Evolutionary conservation across 129 eudicot genomes (phyloP), one percentile per base, ranked within the genome.

Genomic region (Artemisia tridentata): DNA sequence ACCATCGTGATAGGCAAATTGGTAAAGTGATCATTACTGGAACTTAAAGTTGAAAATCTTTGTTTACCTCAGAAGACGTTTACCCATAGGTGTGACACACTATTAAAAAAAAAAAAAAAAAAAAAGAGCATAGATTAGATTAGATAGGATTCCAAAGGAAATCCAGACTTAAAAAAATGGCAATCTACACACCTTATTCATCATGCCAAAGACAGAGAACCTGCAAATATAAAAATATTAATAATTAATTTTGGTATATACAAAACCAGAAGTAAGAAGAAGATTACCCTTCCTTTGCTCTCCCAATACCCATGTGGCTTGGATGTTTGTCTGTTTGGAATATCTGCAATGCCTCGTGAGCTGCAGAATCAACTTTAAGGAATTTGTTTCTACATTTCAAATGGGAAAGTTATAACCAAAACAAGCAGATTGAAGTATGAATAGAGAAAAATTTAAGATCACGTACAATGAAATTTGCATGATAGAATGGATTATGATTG

Each of bases 201-300:
- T 85, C 99, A 95, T 87, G 54, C 99, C 99, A 75, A 87, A 95
- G 29, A 95, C 91, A 80, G 99, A 95, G 73, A 95, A 95, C 82
- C 99, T 95, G 87, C 84, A 81, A 45, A 53, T 21, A 9, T 65
- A 53, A 15, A 69, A 11, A 17, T 68, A 48, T 69, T 67, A 79
- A 72, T 41, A 65, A 48, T 64, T 43, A 63, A 11, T 50, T 69
- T 46, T 63, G 53, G 19, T 50, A 71, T 50, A 9, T 71, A 27
- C 27, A 47, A 23, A 45, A 41, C 20, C 57, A 45, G 18, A 55
- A 14, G 8, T 38, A 17, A 43, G 23, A 11, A 16, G 34, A 53
- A 12, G 63, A 43, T 27, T 79, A 88, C 95, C 95, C 95, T 88
- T 91, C 97, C 81, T 91, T 91, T 58, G 95, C 81, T 82, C 95